phyloP scores from a whole-genome alignment of 352 stramenopile genomes.

The Globisporangium uncinulatum region DNA sequence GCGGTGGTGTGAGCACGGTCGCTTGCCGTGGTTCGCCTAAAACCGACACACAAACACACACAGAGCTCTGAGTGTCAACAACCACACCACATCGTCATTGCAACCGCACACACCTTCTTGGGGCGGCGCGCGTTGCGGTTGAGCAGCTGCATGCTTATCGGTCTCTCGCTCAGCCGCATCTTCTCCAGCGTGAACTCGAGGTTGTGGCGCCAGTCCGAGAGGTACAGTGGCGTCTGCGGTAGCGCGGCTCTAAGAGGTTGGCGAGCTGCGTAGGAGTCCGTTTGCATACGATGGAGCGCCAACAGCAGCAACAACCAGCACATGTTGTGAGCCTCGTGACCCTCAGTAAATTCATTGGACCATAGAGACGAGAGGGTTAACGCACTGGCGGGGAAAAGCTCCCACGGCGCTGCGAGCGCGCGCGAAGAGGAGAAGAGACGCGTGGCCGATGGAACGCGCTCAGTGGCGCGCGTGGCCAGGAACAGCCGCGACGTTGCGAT shows the following conservation, averaged over 20 bases:
- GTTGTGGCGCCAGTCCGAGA: conserved; percentile 52
- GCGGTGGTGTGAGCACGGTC: conserved; percentile 44
- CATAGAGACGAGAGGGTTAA: background rate
- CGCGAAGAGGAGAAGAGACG: conserved; percentile 24
- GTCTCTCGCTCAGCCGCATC: conserved; percentile 32
- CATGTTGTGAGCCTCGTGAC: background rate
- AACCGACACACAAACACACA: background rate
- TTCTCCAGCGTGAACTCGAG: conserved; percentile 51
- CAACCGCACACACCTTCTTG: conserved; percentile 30
- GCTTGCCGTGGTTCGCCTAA: conserved; percentile 49
- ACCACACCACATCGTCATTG: background rate
- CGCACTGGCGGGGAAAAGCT: conserved; percentile 41
- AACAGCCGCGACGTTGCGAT: conserved; percentile 17
- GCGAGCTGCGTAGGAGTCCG: conserved; percentile 1
- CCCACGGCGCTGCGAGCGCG: conserved; percentile 18
- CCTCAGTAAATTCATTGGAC: background rate
- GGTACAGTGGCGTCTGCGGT: conserved; percentile 29
- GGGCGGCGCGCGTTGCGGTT: conserved; percentile 35
- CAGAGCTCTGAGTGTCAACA: background rate
- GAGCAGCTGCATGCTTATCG: conserved; percentile 37
- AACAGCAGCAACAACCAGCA: background rate
- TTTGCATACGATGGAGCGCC: background rate
- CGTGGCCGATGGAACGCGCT: background rate
- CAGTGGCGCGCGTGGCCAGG: background rate
- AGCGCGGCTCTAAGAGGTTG: conserved; percentile 2